Conservation (phyloP, 2,329 filamentous ascomycete genomes). For the Fusarium transvaalense region DNA sequence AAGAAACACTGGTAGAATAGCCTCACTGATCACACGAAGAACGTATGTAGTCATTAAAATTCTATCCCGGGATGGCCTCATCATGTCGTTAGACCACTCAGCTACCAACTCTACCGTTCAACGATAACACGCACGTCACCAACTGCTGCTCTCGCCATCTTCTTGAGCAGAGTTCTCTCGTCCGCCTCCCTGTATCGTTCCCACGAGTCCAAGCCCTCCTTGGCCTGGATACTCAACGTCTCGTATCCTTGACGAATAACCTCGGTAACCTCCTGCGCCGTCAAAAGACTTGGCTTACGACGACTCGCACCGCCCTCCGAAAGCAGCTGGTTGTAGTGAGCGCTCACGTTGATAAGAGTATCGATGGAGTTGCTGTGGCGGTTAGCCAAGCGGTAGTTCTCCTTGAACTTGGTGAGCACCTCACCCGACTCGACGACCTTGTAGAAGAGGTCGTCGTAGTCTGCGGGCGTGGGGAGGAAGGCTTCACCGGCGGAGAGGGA, state of each 20-base stretch:
- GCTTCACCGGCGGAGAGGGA: constrained; percentile 88
- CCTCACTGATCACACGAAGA: background rate
- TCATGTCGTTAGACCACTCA: constrained; percentile 18
- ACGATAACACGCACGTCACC: constrained; percentile 67
- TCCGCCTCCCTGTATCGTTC: constrained; percentile 89
- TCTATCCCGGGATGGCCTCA: background rate
- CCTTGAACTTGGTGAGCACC: constrained; percentile 82
- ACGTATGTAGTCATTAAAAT: background rate
- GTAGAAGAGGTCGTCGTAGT: constrained; percentile 98
- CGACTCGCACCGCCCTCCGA: constrained; percentile 61
- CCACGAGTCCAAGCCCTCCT: constrained; percentile 88
- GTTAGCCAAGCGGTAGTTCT: constrained; percentile 74
- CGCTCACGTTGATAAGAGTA: constrained; percentile 83
- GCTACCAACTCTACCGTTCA: constrained; percentile 50
- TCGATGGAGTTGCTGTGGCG: constrained; percentile 79
- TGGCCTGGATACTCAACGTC: constrained; percentile 89
- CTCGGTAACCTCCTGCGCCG: constrained; percentile 84
- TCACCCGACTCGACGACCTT: constrained; percentile 95
- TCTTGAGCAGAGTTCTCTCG: constrained; percentile 86
- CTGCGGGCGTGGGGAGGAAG: constrained; percentile 86
- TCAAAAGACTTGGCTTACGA: constrained; percentile 75
- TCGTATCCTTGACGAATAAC: constrained; percentile 98
- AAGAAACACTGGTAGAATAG: too few species aligned
- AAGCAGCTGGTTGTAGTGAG: constrained; percentile 89
- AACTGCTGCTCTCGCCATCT: constrained; percentile 84